Evolutionary conservation across 148 eudicot genomes (phyloP).

Genomic region (Amaranthus palmeri): DNA sequence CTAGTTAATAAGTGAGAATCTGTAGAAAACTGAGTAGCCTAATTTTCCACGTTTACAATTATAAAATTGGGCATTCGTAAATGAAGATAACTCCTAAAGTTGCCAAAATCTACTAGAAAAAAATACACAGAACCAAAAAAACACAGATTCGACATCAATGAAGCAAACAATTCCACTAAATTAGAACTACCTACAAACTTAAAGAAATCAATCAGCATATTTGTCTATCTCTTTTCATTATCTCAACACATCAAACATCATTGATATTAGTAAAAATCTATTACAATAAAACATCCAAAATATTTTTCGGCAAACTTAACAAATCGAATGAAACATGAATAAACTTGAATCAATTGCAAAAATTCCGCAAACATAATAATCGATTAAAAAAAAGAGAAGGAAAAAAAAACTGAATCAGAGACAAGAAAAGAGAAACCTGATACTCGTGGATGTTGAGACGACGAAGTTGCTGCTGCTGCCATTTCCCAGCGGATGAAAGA

Average conservation of each 20-base stretch:
- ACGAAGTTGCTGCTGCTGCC: conserved; percentile 95
- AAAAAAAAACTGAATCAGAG: background rate
- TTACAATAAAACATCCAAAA: background rate
- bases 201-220: no score
- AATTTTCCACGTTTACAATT: no score
- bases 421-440: conserved; percentile 46
- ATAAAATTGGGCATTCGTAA: no score
- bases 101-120: no score
- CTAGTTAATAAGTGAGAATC: no score
- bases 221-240: background rate
- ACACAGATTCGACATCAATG: background rate
- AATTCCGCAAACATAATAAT: background rate
- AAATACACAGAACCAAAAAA: no score
- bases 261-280: background rate
- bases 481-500: conserved; percentile 75
- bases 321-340: background rate
- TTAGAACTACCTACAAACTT: background rate
- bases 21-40: no score
- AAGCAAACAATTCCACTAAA: background rate
- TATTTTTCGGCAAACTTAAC: background rate
- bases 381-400: background rate
- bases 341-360: background rate
- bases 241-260: background rate
- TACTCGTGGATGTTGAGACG: conserved; percentile 95
- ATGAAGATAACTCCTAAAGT: no score